Percentiles rank a stretch among this genome's conserved stretches.
Conservation (phyloP, 1,284 basidiomycete species). For the Ganoderma multipileum region DNA sequence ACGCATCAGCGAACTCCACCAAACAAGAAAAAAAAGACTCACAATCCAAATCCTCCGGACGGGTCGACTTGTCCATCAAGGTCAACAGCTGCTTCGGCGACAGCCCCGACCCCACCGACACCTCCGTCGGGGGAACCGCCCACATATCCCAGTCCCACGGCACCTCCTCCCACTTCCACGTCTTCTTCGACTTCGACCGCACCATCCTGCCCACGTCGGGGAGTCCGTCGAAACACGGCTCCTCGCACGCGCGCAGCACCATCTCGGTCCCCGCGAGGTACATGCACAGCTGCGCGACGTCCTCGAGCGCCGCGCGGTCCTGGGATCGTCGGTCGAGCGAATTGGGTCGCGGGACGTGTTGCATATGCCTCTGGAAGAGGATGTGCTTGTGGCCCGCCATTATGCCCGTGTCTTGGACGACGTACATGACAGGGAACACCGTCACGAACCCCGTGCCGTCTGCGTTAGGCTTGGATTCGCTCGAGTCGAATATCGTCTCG, state of each 20-base stretch:
- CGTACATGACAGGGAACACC: not conserved
- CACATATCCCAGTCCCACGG: not conserved
- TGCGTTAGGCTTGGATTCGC: not conserved
- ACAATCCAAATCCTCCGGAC: not conserved
- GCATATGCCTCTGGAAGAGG: not conserved
- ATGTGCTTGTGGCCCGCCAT: conserved; percentile 2
- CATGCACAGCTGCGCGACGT: conserved; percentile 14
- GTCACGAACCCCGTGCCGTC: not conserved
- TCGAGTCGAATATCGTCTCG: not conserved
- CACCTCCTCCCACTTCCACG: conserved; percentile 7
- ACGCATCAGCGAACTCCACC: not conserved
- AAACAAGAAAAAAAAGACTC: not conserved
- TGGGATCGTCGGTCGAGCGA: conserved; percentile 2
- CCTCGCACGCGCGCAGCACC: conserved; percentile 4
- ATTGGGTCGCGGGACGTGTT: not conserved
- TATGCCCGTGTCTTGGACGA: conserved; percentile 6
- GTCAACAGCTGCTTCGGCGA: not conserved
- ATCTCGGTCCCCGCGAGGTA: conserved; percentile 1
- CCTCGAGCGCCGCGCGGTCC: conserved; percentile 12
- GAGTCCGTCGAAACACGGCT: not conserved
- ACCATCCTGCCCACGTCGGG: not conserved
- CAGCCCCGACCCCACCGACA: not conserved
- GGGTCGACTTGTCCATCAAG: not conserved
- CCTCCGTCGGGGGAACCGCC: not conserved
- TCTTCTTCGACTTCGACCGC: not conserved